phyloP scores from a whole-genome alignment of 257 asterid species.

The Paulownia fortunei region DNA sequence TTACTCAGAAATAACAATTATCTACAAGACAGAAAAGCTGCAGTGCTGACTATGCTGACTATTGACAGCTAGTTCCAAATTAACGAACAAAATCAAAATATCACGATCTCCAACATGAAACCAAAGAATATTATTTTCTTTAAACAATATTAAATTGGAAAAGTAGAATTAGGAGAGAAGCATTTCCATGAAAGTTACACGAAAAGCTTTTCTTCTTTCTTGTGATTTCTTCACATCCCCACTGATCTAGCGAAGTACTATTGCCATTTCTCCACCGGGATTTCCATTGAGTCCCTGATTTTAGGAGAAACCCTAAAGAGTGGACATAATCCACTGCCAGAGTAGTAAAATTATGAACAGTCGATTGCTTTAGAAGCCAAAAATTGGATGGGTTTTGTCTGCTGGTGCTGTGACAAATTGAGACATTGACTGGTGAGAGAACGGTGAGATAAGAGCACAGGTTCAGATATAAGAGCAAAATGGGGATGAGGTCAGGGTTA shows the following conservation, averaged over 20 bases:
- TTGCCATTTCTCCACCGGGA: too few relatives aligned
- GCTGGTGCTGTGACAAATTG: background rate
- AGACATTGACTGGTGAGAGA: too few relatives aligned
- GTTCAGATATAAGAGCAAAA: background rate
- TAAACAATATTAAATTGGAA: background rate
- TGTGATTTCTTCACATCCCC: background rate
- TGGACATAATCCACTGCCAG: conserved; percentile 1
- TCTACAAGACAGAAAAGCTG: background rate
- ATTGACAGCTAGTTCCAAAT: background rate
- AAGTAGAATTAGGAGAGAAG: background rate
- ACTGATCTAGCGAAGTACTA: background rate
- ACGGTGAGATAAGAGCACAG: background rate
- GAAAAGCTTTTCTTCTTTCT: background rate
- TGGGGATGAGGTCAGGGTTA: too few relatives aligned
- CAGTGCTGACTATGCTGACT: too few relatives aligned
- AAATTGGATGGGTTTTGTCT: background rate
- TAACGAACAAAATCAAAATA: background rate
- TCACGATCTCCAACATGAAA: background rate
- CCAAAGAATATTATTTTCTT: background rate
- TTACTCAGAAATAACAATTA: background rate
- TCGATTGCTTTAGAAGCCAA: too few relatives aligned
- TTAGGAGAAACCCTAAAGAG: background rate
- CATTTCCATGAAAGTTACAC: background rate
- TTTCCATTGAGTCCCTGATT: too few relatives aligned
- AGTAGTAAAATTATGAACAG: too few relatives aligned